phyloP scores from a whole-genome alignment of 2,329 filamentous ascomycete species.

The Venturia pyrina region DNA sequence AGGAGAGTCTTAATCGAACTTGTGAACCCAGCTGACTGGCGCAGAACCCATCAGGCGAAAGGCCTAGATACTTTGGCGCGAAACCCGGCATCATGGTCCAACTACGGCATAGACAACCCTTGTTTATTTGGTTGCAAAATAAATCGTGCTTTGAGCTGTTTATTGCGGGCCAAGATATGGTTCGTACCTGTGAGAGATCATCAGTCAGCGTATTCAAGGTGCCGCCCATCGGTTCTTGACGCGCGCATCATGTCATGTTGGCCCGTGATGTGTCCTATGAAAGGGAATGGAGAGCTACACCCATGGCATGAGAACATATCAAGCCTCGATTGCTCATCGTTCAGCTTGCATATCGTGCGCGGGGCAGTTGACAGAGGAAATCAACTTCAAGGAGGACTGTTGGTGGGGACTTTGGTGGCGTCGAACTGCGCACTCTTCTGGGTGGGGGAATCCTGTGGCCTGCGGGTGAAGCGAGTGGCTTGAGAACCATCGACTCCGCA shows the following conservation, averaged over 20 bases:
- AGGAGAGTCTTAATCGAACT: neutral
- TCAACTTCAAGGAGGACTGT: neutral
- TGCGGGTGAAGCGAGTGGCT: neutral
- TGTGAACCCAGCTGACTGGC: neutral
- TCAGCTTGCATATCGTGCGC: neutral
- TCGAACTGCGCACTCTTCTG: neutral
- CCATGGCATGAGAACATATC: neutral
- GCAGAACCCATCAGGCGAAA: neutral
- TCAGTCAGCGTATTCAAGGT: neutral
- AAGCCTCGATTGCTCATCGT: neutral
- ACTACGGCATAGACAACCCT: neutral
- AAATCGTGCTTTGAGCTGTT: neutral
- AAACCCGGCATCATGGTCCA: neutral
- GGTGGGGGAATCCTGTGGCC: neutral
- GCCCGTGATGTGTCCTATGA: neutral
- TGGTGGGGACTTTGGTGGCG: neutral
- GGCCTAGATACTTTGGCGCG: neutral
- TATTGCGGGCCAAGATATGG: conserved; percentile 5
- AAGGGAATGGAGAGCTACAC: neutral
- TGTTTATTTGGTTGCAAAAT: neutral
- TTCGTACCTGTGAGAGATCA: conserved; percentile 2
- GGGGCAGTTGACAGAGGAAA: neutral
- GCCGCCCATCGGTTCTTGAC: neutral
- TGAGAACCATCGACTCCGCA: neutral
- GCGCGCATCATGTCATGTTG: neutral